phyloP scores from a whole-genome alignment of 495 filamentous ascomycete genomes.

The Aspergillus biplanus region DNA sequence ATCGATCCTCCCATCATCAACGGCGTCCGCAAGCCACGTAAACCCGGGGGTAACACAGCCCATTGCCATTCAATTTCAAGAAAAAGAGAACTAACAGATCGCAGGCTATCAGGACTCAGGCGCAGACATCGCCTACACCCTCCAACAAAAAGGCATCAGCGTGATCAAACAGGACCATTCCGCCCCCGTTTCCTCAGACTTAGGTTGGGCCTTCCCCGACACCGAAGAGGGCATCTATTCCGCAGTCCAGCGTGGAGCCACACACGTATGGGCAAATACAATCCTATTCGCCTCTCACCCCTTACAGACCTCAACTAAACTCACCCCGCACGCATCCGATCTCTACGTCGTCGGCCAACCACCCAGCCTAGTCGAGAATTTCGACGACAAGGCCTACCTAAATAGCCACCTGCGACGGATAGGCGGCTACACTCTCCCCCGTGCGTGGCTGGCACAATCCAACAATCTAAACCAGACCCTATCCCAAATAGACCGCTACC shows the following conservation, averaged over 20 bases:
- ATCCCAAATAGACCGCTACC: conserved; percentile 24
- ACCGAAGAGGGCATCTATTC: conserved; percentile 38
- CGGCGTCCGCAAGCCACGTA: conserved; percentile 33
- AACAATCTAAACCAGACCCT: conserved; percentile 19
- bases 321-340: conserved; percentile 21
- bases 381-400: conserved; percentile 44
- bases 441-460: conserved; percentile 22
- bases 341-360: conserved; percentile 40
- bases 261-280: conserved; percentile 46
- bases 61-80: not conserved
- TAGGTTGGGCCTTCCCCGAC: conserved; percentile 43
- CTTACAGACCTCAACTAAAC: conserved; percentile 31
- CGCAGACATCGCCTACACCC: conserved; percentile 38
- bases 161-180: conserved; percentile 26
- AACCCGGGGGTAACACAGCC: conserved; percentile 34
- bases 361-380: conserved; percentile 39
- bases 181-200: conserved; percentile 22
- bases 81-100: not conserved
- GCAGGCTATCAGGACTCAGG: conserved; percentile 45
- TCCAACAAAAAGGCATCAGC: conserved; percentile 27
- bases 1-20: conserved; percentile 36
- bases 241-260: conserved; percentile 37
- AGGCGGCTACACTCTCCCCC: conserved; percentile 25
- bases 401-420: conserved; percentile 33
- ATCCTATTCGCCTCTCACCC: conserved; percentile 42